A percentile compares a stretch with the other conserved stretches of the same genome.
These are phyloP conservation scores for Xylaria flabelliformis DNA, from an alignment of 495 filamentous ascomycete genomes.

Conservation along the genomic window DNA sequence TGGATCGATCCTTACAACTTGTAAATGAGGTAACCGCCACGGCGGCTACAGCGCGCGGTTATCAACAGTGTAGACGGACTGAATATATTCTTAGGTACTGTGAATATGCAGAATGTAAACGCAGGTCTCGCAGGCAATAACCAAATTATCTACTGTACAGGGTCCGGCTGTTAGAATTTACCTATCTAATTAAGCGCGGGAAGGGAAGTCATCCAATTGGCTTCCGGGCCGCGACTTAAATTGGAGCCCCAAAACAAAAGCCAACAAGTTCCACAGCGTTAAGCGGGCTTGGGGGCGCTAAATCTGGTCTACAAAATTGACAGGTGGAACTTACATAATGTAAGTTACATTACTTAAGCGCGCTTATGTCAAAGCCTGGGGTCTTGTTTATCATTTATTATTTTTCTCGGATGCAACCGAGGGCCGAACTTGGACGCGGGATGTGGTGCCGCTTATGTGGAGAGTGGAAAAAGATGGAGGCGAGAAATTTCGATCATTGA, in stretches of 20 bases:
- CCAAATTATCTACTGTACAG: neutral
- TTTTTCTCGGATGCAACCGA: slow-evolving; percentile 19
- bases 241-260: neutral
- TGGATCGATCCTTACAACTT: neutral
- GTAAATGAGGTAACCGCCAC: neutral
- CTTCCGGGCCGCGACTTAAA: slow-evolving; percentile 1
- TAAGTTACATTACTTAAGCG: neutral
- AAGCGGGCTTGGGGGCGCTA: neutral
- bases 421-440: neutral
- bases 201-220: slow-evolving; percentile 4
- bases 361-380: slow-evolving; percentile 5
- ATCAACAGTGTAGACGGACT: neutral
- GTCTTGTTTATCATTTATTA: neutral
- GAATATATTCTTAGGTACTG: neutral
- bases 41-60: neutral
- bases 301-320: no score
- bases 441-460: slow-evolving; percentile 5
- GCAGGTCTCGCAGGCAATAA: neutral
- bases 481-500: neutral
- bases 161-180: no score
- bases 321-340: no score
- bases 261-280: neutral
- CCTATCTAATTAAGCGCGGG: slow-evolving; percentile 4
- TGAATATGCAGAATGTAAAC: neutral
- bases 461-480: slow-evolving; percentile 13